These are phyloP conservation scores for Cryphonectria naterciae DNA, from an alignment of 2,329 filamentous ascomycete species.

Conservation along the genomic window DNA sequence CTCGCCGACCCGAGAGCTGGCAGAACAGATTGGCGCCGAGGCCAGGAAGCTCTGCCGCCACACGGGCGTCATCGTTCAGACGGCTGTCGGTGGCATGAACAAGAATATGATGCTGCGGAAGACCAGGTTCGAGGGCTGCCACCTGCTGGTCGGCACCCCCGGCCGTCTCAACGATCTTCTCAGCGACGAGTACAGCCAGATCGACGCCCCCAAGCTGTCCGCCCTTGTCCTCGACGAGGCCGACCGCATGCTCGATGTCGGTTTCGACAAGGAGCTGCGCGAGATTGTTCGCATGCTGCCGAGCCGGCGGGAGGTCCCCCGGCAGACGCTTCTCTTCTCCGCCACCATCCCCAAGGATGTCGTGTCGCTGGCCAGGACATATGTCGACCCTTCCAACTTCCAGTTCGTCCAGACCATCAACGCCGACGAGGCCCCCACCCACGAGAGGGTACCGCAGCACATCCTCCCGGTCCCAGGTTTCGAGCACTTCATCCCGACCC, in stretches of 20 bases:
- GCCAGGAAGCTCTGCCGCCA: slow-evolving; percentile 67
- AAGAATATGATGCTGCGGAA: slow-evolving; percentile 70
- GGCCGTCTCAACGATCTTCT: slow-evolving; percentile 85
- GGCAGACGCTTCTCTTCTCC: slow-evolving; percentile 94
- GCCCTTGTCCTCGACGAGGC: slow-evolving; percentile 96
- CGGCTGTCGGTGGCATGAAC: slow-evolving; percentile 89
- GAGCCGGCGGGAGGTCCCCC: slow-evolving; percentile 61
- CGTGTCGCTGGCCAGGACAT: slow-evolving; percentile 74
- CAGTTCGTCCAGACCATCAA: slow-evolving; percentile 89
- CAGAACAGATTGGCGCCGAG: slow-evolving; percentile 80
- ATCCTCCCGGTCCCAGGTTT: slow-evolving; percentile 69
- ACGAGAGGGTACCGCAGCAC: slow-evolving; percentile 81
- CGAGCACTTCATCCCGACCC: slow-evolving; percentile 74
- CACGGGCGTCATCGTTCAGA: slow-evolving; percentile 70
- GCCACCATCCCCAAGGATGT: slow-evolving; percentile 89
- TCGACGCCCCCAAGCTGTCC: slow-evolving; percentile 79
- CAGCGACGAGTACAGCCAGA: slow-evolving; percentile 63
- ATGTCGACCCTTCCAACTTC: slow-evolving; percentile 79
- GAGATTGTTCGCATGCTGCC: slow-evolving; percentile 68
- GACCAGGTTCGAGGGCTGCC: slow-evolving; percentile 77
- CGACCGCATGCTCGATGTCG: slow-evolving; percentile 97
- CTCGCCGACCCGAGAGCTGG: slow-evolving; percentile 80
- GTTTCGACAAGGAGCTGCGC: slow-evolving; percentile 69
- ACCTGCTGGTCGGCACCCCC: slow-evolving; percentile 88
- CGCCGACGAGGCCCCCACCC: slow-evolving; percentile 81